Evolutionary conservation across 768 basidiomycete species (phyloP), one percentile per base, ranked within the genome.

Genomic region (Lentinus tigrinus): DNA sequence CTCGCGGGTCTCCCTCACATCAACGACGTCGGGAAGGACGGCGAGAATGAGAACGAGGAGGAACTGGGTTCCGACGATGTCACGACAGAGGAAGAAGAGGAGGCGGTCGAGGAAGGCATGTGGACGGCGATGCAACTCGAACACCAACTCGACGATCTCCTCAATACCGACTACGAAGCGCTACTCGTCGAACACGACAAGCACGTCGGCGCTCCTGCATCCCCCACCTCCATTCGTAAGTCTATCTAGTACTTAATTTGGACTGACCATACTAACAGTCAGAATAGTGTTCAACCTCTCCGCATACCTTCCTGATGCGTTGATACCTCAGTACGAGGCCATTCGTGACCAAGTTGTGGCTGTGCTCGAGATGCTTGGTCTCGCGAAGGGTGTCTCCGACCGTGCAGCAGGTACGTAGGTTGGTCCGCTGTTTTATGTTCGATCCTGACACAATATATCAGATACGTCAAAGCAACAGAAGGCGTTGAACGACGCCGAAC

Each of bases 241-340:
- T 37, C 13, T 39, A 3, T n/a, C n/a, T n/a, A n/a, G n/a, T n/a
- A n/a, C n/a, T n/a, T n/a, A n/a, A n/a, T n/a, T n/a, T n/a, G n/a
- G n/a, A n/a, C n/a, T n/a, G n/a, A n/a, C n/a, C 42, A 27, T 56
- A 23, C 43, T 24, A 27, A 19, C 36, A 11, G 31, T 9, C 3
- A 9, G 3, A 54, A n/a, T 67, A 97, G 95, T 95, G 28, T 92
- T 89, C 70, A 81, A 92, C 44, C 62, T 93, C 34, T 77, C 86
- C 24, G 80, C 88, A 17, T 98, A 98, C 73, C 78, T 98, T 39
- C 96, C 96, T 2, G 95, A 96, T 54, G 77, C 83, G 8, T 63
- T 93, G 17, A 68, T 91, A 38, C 89, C 91, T 0, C 77, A 81
- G 39, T 98, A 89, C 72, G 84, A 93, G 58, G 76, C 78, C 23